Conservation (phyloP, 805 yeast genomes). For the Vanderwaltozyma polyspora region DNA sequence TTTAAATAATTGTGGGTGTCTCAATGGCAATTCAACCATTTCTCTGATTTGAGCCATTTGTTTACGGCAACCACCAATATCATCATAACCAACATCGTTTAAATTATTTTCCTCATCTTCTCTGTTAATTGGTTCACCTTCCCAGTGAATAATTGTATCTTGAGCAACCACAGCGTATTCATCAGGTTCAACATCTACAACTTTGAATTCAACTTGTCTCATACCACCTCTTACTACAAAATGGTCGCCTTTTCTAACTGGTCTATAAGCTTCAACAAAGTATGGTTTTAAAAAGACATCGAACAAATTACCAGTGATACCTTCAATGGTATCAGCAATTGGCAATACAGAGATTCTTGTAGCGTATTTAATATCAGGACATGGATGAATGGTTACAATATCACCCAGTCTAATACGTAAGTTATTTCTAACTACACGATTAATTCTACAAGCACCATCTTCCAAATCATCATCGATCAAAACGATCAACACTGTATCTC, state of each 20-base stretch:
- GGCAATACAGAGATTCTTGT: conserved; percentile 89
- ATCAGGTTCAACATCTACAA: conserved; percentile 94
- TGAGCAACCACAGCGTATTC: conserved; percentile 97
- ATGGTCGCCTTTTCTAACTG: conserved; percentile 93
- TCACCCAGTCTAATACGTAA: conserved; percentile 90
- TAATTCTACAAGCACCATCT: conserved; percentile 86
- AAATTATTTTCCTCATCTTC: conserved; percentile 61
- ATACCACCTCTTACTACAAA: conserved; percentile 96
- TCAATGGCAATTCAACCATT: conserved; percentile 90
- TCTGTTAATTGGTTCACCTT: conserved; percentile 90
- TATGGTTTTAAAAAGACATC: conserved; percentile 95
- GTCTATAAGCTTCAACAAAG: conserved; percentile 97
- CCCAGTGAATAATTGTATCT: conserved; percentile 95
- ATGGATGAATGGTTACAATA: conserved; percentile 79
- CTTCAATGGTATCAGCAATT: conserved; percentile 95
- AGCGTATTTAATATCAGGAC: conserved; percentile 97
- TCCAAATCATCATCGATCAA: conserved; percentile 92
- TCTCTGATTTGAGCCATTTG: conserved; percentile 99
- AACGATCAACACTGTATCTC: conserved; percentile 90
- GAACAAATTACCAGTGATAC: conserved; percentile 88
- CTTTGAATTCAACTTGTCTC: conserved; percentile 98
- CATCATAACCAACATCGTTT: conserved; percentile 96
- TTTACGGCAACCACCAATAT: conserved; percentile 96
- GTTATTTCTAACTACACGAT: conserved; percentile 92
- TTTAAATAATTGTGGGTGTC: conserved; percentile 97